A percentile compares a stretch with the other conserved stretches of the same genome.
phyloP scores from a whole-genome alignment of 345 rosid genomes.

The Erysimum cheiranthoides region DNA sequence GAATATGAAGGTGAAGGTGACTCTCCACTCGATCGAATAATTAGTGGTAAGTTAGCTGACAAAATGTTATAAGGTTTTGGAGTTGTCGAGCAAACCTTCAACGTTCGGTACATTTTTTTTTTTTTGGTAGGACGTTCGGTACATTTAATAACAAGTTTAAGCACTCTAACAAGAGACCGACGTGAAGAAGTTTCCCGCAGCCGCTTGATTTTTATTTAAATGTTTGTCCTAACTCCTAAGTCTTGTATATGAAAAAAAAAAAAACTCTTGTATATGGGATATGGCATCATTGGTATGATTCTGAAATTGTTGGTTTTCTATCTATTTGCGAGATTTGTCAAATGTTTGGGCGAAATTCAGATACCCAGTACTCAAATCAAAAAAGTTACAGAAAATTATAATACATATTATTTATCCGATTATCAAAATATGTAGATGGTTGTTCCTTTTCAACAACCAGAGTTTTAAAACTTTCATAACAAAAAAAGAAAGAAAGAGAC shows the following conservation, averaged over 20 bases:
- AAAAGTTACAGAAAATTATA: background rate
- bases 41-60: slow-evolving; percentile 43
- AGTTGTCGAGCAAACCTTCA: slow-evolving; percentile 30
- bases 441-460: slow-evolving; percentile 14
- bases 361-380: background rate
- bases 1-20: slow-evolving; percentile 11
- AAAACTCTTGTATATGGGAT: background rate
- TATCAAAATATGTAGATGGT: background rate
- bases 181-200: slow-evolving; percentile 19
- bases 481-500: background rate
- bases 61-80: slow-evolving; percentile 35
- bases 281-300: background rate
- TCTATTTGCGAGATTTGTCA: background rate
- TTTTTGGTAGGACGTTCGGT: too few relatives aligned
- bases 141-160: slow-evolving; percentile 9
- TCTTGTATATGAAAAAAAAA: background rate
- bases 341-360: background rate
- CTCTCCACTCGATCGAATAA: slow-evolving; percentile 12
- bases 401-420: background rate
- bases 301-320: background rate
- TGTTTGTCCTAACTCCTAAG: background rate
- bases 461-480: background rate
- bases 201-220: background rate
- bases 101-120: slow-evolving; percentile 22
- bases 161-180: background rate